Evolutionary conservation across 495 filamentous ascomycete genomes (phyloP).

Genomic region (Penicillium cataractarum): DNA sequence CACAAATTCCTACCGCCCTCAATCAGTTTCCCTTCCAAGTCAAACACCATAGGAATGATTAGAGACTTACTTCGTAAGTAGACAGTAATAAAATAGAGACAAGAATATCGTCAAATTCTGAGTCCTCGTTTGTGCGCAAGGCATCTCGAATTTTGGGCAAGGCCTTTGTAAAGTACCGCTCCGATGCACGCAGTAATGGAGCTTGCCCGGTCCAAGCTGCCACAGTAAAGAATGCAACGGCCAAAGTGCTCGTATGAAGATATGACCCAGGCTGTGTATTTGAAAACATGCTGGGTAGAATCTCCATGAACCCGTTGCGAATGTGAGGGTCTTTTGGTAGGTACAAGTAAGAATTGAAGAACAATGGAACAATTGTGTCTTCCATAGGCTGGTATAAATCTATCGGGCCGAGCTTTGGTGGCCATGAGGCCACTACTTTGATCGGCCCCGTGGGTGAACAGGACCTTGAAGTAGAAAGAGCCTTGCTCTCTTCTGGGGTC

Average conservation of each 20-base stretch:
- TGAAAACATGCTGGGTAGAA: constrained; percentile 58
- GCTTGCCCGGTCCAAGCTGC: constrained; percentile 50
- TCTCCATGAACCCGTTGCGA: constrained; percentile 48
- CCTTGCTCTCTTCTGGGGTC: neutral
- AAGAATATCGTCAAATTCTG: constrained; percentile 58
- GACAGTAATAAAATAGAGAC: constrained; percentile 64
- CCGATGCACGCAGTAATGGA: constrained; percentile 38
- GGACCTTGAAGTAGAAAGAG: neutral
- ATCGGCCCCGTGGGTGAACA: neutral
- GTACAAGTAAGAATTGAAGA: constrained; percentile 42
- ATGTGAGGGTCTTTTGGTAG: constrained; percentile 36
- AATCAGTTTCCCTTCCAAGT: neutral
- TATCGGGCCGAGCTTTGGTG: constrained; percentile 3
- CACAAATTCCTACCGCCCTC: constrained; percentile 32
- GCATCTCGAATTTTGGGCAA: constrained; percentile 57
- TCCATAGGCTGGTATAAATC: constrained; percentile 35
- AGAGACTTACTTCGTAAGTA: constrained; percentile 60
- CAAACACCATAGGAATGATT: neutral
- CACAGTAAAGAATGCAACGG: constrained; percentile 58
- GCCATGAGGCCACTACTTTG: constrained; percentile 2
- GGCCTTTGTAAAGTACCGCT: constrained; percentile 48
- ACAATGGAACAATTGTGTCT: constrained; percentile 37
- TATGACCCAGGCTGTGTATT: constrained; percentile 48
- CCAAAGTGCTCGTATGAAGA: constrained; percentile 60
- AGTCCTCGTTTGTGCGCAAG: constrained; percentile 50